Conservation (phyloP, 208 protist species). For the Phytomonas sp. region DNA sequence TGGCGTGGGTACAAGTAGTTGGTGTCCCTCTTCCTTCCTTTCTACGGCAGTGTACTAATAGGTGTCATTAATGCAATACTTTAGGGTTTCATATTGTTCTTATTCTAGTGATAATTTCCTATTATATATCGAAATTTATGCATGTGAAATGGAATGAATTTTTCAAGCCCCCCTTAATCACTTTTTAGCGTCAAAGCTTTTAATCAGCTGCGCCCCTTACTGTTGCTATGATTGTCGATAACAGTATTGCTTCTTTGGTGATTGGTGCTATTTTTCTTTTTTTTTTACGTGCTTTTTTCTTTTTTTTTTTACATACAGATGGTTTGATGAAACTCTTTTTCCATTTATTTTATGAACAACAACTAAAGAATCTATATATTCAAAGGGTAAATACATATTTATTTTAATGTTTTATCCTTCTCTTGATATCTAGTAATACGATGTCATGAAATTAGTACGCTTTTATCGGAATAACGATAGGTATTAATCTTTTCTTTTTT, state of each 20-base stretch:
- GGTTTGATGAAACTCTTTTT: constrained; percentile 2
- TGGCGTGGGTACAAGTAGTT: background rate
- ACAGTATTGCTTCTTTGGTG: background rate
- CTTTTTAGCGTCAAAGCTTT: too few relatives aligned
- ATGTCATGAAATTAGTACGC: background rate
- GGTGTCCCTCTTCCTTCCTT: background rate
- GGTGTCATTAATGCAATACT: background rate
- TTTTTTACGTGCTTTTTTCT: too few relatives aligned
- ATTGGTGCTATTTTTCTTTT: background rate
- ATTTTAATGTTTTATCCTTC: constrained; percentile 9
- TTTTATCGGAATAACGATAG: background rate
- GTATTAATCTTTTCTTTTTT: background rate
- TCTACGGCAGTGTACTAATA: background rate
- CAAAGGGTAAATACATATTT: background rate
- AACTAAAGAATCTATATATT: background rate
- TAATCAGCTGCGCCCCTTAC: background rate
- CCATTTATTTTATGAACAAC: constrained; percentile 4
- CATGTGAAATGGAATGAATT: background rate
- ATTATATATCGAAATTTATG: background rate
- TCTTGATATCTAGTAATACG: constrained; percentile 5
- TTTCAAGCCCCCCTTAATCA: background rate
- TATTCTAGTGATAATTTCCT: background rate
- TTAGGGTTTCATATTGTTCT: background rate
- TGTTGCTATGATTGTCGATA: background rate
- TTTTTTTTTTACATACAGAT: background rate